Evolutionary conservation across 768 basidiomycete genomes (phyloP).

Genomic region (Asterophora parasitica): DNA sequence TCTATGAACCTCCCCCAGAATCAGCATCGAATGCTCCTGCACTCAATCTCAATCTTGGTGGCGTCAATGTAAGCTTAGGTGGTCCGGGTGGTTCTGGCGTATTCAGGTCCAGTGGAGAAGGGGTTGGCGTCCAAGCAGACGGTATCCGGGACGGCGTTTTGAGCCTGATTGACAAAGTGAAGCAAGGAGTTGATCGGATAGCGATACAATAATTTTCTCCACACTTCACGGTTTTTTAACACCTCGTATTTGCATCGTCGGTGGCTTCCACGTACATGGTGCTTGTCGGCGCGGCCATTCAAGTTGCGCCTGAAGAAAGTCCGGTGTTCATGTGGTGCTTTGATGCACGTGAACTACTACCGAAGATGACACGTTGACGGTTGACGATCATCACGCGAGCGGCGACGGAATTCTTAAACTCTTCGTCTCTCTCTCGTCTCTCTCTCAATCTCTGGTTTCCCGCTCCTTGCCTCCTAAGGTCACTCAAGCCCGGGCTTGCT

Average conservation of each 20-base stretch:
- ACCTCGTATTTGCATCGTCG: background rate
- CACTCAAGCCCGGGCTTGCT: constrained; percentile 29
- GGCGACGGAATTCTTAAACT: constrained; percentile 6
- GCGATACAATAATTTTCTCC: constrained; percentile 24
- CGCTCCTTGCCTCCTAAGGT: constrained; percentile 24
- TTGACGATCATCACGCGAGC: constrained; percentile 20
- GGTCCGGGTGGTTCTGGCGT: constrained; percentile 79
- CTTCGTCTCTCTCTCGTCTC: background rate
- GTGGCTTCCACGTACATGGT: background rate
- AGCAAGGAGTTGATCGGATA: constrained; percentile 74
- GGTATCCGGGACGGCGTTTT: constrained; percentile 86
- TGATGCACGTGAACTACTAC: constrained; percentile 18
- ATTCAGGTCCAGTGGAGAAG: constrained; percentile 76
- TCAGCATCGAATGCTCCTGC: constrained; percentile 67
- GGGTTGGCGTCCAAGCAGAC: constrained; percentile 73
- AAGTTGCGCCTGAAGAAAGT: constrained; percentile 21
- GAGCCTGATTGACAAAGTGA: constrained; percentile 84
- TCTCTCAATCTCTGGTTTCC: constrained; percentile 22
- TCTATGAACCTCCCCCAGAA: constrained; percentile 75
- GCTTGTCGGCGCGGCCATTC: background rate
- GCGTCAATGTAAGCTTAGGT: constrained; percentile 92
- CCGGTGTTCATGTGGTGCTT: constrained; percentile 16
- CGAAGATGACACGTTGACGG: constrained; percentile 31
- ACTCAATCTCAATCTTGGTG: constrained; percentile 88
- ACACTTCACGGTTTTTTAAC: too few species aligned